A percentile compares a stretch with the other conserved stretches of the same genome.
Evolutionary conservation across 805 yeast species (phyloP).

Genomic region (Kodamaea kaohsiungensis): DNA sequence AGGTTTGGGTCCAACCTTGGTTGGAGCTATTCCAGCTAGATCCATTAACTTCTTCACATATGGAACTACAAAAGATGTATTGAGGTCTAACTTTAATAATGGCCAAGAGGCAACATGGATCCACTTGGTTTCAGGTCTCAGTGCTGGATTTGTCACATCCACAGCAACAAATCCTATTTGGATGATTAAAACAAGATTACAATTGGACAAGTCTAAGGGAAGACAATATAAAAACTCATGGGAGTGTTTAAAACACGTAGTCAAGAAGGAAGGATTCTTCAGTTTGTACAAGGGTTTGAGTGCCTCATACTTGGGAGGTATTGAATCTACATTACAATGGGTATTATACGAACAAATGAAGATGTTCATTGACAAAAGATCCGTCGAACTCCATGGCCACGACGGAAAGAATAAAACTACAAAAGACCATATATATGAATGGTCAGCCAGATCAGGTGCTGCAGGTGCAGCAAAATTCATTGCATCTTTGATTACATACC

Average conservation of each 20-base stretch:
- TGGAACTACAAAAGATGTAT: slow-evolving; percentile 83
- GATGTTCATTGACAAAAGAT: slow-evolving; percentile 55
- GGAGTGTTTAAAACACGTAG: slow-evolving; percentile 75
- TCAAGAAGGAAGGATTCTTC: slow-evolving; percentile 72
- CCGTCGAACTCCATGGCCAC: slow-evolving; percentile 37
- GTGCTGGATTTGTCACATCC: slow-evolving; percentile 92
- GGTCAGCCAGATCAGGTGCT: slow-evolving; percentile 96
- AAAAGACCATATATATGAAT: slow-evolving; percentile 70
- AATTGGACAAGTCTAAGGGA: slow-evolving; percentile 72
- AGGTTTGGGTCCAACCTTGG: slow-evolving; percentile 95
- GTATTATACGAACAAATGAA: slow-evolving; percentile 95
- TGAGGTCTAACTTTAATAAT: slow-evolving; percentile 65
- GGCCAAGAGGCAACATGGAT: slow-evolving; percentile 82
- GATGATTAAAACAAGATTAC: slow-evolving; percentile 93
- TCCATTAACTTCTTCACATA: slow-evolving; percentile 95
- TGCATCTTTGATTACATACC: slow-evolving; percentile 91
- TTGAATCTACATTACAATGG: slow-evolving; percentile 95
- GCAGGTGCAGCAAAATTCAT: slow-evolving; percentile 95
- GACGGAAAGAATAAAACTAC: slow-evolving; percentile 35
- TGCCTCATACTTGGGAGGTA: slow-evolving; percentile 92
- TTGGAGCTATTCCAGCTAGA: slow-evolving; percentile 98
- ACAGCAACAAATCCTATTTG: slow-evolving; percentile 98
- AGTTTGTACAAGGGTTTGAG: slow-evolving; percentile 90
- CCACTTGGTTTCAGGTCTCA: slow-evolving; percentile 81
- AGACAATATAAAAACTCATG: slow-evolving; percentile 77